These are phyloP conservation scores for Penicillium bialowiezense DNA, from an alignment of 495 filamentous ascomycete species.

Conservation along the genomic window DNA sequence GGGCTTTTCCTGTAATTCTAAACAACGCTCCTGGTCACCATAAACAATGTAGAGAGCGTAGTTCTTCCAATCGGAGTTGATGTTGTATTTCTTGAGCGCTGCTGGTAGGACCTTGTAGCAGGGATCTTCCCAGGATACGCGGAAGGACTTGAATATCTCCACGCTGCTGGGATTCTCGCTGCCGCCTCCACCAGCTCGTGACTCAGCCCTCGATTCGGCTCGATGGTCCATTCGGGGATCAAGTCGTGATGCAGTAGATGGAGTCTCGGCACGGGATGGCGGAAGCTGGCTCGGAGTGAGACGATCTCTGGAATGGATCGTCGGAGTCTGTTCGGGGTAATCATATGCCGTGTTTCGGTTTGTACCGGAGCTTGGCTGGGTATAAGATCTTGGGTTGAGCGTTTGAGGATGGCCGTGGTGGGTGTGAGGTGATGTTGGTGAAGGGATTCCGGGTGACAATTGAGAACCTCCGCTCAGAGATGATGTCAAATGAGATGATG, in stretches of 20 bases:
- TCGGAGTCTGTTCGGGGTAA: slow-evolving; percentile 41
- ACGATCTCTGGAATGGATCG: slow-evolving; percentile 31
- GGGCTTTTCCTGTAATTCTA: slow-evolving; percentile 88
- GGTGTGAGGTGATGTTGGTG: slow-evolving; percentile 72
- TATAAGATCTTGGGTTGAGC: slow-evolving; percentile 48
- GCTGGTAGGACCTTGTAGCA: slow-evolving; percentile 97
- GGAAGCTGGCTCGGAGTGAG: slow-evolving; percentile 41
- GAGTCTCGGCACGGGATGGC: slow-evolving; percentile 34
- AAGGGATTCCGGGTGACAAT: slow-evolving; percentile 69
- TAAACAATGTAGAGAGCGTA: slow-evolving; percentile 98
- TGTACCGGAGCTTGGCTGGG: slow-evolving; percentile 29
- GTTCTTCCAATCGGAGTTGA: slow-evolving; percentile 93
- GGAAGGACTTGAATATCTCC: slow-evolving; percentile 98
- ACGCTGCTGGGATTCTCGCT: slow-evolving; percentile 49
- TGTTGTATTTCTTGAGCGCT: slow-evolving; percentile 95
- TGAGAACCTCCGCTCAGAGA: slow-evolving; percentile 69
- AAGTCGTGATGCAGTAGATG: slow-evolving; percentile 18
- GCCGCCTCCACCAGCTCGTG: slow-evolving; percentile 39
- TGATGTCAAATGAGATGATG: slow-evolving; percentile 71
- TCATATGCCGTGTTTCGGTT: slow-evolving; percentile 37
- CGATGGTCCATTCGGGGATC: slow-evolving; percentile 4
- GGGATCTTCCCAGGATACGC: slow-evolving; percentile 95
- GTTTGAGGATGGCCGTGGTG: slow-evolving; percentile 49
- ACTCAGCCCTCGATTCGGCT: slow-evolving; percentile 42
- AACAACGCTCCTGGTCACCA: slow-evolving; percentile 92